These are phyloP conservation scores for Plenodomus lindquistii DNA, from an alignment of 2,329 filamentous ascomycete species.

Conservation along the genomic window DNA sequence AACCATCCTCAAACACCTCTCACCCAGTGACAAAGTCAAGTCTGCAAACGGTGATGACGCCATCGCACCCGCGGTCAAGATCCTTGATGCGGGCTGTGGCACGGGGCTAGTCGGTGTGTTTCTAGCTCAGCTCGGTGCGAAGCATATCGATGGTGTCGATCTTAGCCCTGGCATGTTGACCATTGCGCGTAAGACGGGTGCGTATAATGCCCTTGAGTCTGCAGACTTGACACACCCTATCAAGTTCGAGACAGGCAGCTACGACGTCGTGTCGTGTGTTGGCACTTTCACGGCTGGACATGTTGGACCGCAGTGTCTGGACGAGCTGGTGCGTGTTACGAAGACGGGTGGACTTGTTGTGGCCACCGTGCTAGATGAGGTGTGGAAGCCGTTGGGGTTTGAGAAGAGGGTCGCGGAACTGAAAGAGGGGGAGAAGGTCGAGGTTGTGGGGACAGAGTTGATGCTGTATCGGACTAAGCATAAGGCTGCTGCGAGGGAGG, in stretches of 20 bases:
- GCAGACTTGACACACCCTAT: constrained; percentile 55
- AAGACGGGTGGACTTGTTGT: constrained; percentile 55
- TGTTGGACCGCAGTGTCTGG: constrained; percentile 54
- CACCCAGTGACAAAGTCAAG: background rate
- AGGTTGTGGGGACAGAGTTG: constrained; percentile 40
- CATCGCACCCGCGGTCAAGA: constrained; percentile 23
- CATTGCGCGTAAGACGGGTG: constrained; percentile 54
- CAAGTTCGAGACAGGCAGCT: constrained; percentile 45
- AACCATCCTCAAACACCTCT: constrained; percentile 21
- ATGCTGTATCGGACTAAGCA: constrained; percentile 31
- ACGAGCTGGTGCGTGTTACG: constrained; percentile 56
- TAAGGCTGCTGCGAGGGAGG: constrained; percentile 22
- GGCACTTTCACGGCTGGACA: constrained; percentile 62
- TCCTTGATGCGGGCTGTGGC: constrained; percentile 62
- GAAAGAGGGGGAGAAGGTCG: constrained; percentile 38
- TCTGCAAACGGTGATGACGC: background rate
- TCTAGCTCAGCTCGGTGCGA: constrained; percentile 50
- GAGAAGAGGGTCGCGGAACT: constrained; percentile 51
- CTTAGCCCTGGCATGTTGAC: constrained; percentile 59
- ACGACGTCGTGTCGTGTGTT: constrained; percentile 58
- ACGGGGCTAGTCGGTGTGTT: constrained; percentile 58
- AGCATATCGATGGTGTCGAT: constrained; percentile 58
- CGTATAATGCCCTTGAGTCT: constrained; percentile 52
- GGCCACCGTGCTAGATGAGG: constrained; percentile 55
- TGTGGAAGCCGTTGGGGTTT: constrained; percentile 56